Conservation (phyloP, 441 rosid genomes). For the Francoa sonchifolia region DNA sequence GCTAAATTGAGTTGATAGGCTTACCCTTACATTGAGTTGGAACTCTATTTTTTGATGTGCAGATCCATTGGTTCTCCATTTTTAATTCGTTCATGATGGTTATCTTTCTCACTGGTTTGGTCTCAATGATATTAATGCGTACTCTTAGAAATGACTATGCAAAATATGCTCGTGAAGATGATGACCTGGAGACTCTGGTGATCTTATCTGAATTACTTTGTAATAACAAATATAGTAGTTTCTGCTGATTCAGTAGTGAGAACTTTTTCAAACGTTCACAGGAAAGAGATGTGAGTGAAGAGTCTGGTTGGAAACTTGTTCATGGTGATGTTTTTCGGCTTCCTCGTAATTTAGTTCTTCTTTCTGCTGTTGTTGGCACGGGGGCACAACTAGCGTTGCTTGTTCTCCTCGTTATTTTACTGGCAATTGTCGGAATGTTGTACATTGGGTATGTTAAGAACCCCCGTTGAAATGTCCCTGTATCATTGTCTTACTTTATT, state of each 20-base stretch:
- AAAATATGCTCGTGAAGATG: constrained; percentile 94
- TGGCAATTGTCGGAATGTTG: constrained; percentile 86
- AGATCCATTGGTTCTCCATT: constrained; percentile 98
- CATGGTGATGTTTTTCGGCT: constrained; percentile 95
- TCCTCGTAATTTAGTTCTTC: constrained; percentile 49
- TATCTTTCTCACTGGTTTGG: constrained; percentile 94
- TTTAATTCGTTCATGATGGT: constrained; percentile 99
- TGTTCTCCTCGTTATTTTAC: constrained; percentile 84
- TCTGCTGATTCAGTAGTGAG: constrained; percentile 11
- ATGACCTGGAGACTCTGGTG: constrained; percentile 90
- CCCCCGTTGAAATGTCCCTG: constrained; percentile 6
- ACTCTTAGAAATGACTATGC: constrained; percentile 96
- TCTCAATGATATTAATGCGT: constrained; percentile 94
- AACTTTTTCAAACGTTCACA: constrained; percentile 14
- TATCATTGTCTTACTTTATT: neutral
- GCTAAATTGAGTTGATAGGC: neutral
- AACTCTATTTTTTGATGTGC: constrained; percentile 19
- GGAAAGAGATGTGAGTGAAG: constrained; percentile 97
- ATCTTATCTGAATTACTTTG: constrained; percentile 13
- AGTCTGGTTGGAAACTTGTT: constrained; percentile 97
- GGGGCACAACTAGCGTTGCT: constrained; percentile 93
- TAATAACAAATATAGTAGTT: constrained; percentile 3
- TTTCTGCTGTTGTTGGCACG: constrained; percentile 92
- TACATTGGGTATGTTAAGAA: constrained; percentile 70
- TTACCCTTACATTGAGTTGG: neutral